Conservation (phyloP, 345 rosid genomes). For the Linum usitatissimum region DNA sequence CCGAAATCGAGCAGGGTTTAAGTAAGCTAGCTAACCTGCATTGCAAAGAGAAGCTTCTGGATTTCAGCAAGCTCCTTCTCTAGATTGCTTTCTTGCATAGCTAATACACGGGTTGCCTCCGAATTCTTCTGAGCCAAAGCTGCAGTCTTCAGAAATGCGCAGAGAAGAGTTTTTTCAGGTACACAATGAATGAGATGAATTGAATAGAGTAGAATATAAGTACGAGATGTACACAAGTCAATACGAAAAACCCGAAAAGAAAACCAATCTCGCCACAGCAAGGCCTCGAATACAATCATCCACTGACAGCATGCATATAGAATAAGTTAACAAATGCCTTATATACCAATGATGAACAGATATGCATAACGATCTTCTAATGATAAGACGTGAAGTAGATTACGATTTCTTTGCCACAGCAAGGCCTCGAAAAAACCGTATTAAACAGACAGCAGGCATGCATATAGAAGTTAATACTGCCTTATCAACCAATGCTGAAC, state of each 20-base stretch:
- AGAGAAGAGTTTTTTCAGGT: conserved; percentile 4
- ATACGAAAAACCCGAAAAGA: no score
- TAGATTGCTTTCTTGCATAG: conserved; percentile 64
- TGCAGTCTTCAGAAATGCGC: conserved; percentile 50
- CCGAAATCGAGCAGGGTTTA: neutral
- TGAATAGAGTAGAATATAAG: no score
- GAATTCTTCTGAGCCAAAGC: conserved; percentile 93
- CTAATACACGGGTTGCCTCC: conserved; percentile 78
- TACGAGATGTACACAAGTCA: no score
- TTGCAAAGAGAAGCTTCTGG: conserved; percentile 85
- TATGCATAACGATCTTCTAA: conserved; percentile 1
- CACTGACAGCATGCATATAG: neutral
- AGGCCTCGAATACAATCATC: no score
- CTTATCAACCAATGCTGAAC: neutral
- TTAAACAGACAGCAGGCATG: no score
- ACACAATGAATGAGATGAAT: no score
- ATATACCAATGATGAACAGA: neutral
- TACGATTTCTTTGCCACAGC: no score
- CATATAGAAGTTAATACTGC: conserved; percentile 2
- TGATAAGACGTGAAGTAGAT: neutral
- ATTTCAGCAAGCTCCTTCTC: conserved; percentile 90
- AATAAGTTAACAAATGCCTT: neutral
- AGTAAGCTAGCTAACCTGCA: conserved; percentile 48
- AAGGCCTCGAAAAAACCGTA: no score
- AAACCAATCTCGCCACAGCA: no score